A percentile compares a stretch with the other conserved stretches of the same genome.
Evolutionary conservation across 306 rosid species (phyloP).

Genomic region (Calophaca sinica): DNA sequence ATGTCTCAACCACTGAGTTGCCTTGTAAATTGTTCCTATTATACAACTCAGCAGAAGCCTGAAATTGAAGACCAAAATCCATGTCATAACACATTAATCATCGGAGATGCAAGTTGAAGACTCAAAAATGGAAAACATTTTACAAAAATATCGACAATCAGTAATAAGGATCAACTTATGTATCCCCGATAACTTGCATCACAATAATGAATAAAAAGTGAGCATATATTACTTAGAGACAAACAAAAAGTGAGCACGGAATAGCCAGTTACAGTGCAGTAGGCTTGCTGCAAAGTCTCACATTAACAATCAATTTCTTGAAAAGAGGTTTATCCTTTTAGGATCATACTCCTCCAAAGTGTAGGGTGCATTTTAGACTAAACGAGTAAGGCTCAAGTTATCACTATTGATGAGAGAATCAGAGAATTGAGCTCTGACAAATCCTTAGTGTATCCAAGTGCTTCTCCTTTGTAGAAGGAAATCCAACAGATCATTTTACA

Average conservation of each 20-base stretch:
- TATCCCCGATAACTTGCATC: neutral
- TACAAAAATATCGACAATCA: neutral
- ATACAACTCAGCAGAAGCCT: slow-evolving; percentile 63
- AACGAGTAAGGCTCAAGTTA: too few species aligned
- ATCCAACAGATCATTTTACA: too few species aligned
- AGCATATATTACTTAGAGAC: too few species aligned
- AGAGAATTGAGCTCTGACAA: too few species aligned
- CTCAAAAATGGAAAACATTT: neutral
- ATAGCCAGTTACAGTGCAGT: too few species aligned
- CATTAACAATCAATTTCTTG: neutral
- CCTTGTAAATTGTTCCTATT: slow-evolving; percentile 55
- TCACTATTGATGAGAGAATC: too few species aligned
- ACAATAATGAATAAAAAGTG: neutral
- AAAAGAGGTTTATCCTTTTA: slow-evolving; percentile 12
- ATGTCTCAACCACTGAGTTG: slow-evolving; percentile 60
- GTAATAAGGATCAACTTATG: neutral
- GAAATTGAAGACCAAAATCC: slow-evolving; percentile 39
- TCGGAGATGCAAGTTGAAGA: neutral
- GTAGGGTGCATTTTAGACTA: neutral
- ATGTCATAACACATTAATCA: slow-evolving; percentile 23
- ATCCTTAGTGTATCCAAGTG: too few species aligned
- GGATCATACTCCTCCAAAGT: neutral
- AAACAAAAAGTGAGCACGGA: too few species aligned
- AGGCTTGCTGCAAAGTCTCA: too few species aligned
- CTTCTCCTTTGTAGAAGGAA: too few species aligned